A percentile compares a stretch with the other conserved stretches of the same genome.
Conservation (phyloP, 2,329 filamentous ascomycete genomes). For the Aspergillus ochraceoroseus region DNA sequence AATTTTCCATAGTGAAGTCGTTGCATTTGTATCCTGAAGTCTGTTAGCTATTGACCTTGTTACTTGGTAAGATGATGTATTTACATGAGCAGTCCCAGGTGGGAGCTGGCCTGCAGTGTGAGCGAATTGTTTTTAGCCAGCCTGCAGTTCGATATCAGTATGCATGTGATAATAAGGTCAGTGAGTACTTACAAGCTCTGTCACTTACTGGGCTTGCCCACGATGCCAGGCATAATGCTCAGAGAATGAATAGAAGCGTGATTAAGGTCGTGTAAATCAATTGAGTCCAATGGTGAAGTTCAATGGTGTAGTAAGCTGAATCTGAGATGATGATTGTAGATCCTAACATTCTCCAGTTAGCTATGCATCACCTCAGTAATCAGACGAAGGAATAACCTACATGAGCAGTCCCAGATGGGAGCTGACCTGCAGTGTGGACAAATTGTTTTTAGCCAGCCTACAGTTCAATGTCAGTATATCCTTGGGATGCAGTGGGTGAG, state of each 20-base stretch:
- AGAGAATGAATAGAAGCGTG: background rate
- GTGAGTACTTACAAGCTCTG: constrained; percentile 5
- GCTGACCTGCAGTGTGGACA: background rate
- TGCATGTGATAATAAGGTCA: background rate
- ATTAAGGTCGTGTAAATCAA: too few relatives aligned
- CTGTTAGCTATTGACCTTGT: too few relatives aligned
- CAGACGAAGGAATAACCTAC: too few relatives aligned
- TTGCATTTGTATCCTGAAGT: too few relatives aligned
- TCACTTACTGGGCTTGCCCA: constrained; percentile 12
- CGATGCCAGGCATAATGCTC: background rate
- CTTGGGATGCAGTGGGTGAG: background rate
- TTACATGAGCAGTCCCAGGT: constrained; percentile 3
- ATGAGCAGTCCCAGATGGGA: constrained; percentile 4
- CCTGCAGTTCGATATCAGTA: background rate
- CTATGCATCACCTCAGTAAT: too few relatives aligned
- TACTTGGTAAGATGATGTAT: too few relatives aligned
- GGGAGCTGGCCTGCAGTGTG: constrained; percentile 2
- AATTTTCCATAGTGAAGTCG: too few relatives aligned
- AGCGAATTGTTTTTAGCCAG: constrained; percentile 3
- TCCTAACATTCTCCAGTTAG: too few relatives aligned
- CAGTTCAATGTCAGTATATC: background rate
- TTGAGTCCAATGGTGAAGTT: constrained; percentile 2
- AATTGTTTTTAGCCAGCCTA: constrained; percentile 5
- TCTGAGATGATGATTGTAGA: too few relatives aligned
- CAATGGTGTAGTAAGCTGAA: too few relatives aligned